Base-by-base conservation (phyloP, 495 filamentous ascomycete species). In the Rostrohypoxylon terebratum region DNA sequence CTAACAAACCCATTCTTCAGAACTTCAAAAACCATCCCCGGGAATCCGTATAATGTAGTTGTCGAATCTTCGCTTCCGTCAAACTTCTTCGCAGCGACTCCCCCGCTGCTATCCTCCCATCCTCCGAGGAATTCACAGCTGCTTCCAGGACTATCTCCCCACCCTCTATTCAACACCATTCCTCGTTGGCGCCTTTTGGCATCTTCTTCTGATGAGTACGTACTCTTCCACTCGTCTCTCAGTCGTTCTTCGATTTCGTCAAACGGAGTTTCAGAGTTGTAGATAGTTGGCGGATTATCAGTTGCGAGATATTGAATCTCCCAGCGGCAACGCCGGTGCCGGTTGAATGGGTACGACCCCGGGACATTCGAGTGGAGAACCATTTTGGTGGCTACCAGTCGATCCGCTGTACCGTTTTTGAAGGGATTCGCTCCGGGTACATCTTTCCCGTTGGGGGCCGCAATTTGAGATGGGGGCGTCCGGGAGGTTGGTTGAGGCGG, bases 291-390 rank as follows among this genome's bases (percentile, higher is more conserved):
- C 8, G 73, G 33, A 1, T 50, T 59, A 51, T 77, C 73, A 5
- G 72, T 63, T 18, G 75, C 71, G 14, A 90, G 77, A 65, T 93
- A 88, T 53, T 85, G 80, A 51, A 99, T 90, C 60, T 87, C 88
- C 96, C 96, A 99, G 31, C 94, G 89, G 71, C 90, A 93, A 68
- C 96, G 88, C 8, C 96, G 91, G 78, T 98, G 93, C 23, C 96
- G 88, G 78, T 99, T 97, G 83, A 99, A 99, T 5, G 94, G 91
- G 81, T 98, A 98, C 3, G 94, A 97, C 0, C 96, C 96, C 3
- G 96, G 96, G 2, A 99, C 89, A 75, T 99, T 99, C 33, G 90
- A 93, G 80, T 99, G 96, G 1, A 98, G 81, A 47, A 97, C 88
- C 11, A 99, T 79, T 77, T 99, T 98, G 4, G 93, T 94, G 10